Evolutionary conservation across 2,329 filamentous ascomycete genomes (phyloP).

Genomic region (Colletotrichum sp.): DNA sequence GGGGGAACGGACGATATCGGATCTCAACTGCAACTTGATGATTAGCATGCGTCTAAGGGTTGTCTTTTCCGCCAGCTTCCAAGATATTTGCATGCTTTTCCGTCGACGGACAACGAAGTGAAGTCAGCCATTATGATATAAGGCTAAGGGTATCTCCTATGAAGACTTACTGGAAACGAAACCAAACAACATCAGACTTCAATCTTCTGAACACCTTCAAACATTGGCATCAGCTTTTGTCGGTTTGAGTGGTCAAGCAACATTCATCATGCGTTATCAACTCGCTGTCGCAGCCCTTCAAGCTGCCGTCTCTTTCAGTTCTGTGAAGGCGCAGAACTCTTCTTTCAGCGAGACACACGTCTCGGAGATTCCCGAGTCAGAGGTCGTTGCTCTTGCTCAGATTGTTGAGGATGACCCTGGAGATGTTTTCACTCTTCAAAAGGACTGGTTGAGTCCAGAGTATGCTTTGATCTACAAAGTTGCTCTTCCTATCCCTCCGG

Average conservation of each 20-base stretch:
- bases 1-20: neutral
- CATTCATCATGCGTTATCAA: neutral
- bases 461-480: slow-evolving; percentile 27
- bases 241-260: neutral
- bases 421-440: neutral
- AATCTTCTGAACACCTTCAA: neutral
- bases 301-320: neutral
- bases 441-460: slow-evolving; percentile 24
- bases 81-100: neutral
- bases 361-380: neutral
- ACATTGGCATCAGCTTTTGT: neutral
- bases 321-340: neutral
- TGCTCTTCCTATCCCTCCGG: slow-evolving; percentile 48
- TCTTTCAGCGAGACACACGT: neutral
- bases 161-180: neutral
- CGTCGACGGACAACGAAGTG: neutral
- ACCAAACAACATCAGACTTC: neutral
- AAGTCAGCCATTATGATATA: neutral
- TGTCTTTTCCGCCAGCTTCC: neutral
- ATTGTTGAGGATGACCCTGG: neutral
- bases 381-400: neutral
- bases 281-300: neutral
- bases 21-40: neutral
- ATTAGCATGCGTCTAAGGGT: neutral
- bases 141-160: neutral